Evolutionary conservation across 306 rosid species (phyloP).

Genomic region (apple (Malus domestica)): ASM211411v1 NC_041793.1:22108501-22109000

Average conservation of each 20-base stretch:
- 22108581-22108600: too few relatives aligned
- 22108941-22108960: constrained; percentile 31
- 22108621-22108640: neutral
- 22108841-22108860: neutral
- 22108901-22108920: constrained; percentile 20
- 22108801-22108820: neutral
- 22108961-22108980: too few relatives aligned
- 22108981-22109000: too few relatives aligned
- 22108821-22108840: neutral
- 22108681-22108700: neutral
- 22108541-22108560: too few relatives aligned
- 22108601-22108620: too few relatives aligned
- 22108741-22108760: neutral
- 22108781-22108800: constrained; percentile 22
- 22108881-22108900: constrained; percentile 6
- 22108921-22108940: constrained; percentile 42
- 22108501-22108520: too few relatives aligned
- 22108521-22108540: too few relatives aligned
- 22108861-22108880: neutral
- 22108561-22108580: too few relatives aligned
- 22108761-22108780: constrained; percentile 17
- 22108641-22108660: neutral
- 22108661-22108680: neutral
- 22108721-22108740: neutral
- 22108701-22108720: too few relatives aligned